These are phyloP conservation scores for Favolaschia claudopus DNA, from an alignment of 768 basidiomycete genomes.

Conservation along the genomic window DNA sequence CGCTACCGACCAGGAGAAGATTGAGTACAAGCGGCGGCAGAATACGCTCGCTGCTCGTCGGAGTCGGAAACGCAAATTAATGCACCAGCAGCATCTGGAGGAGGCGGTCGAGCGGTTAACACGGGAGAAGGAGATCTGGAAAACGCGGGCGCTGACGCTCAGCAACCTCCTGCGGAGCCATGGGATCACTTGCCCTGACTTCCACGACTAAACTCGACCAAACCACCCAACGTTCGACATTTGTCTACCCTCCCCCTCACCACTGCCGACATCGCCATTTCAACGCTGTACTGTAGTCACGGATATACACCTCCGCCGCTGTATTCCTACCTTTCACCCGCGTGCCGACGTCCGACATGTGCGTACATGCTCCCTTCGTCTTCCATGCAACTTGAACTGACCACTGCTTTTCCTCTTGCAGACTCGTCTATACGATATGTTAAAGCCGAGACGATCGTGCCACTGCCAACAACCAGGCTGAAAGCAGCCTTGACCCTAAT, in stretches of 20 bases:
- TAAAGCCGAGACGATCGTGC: conserved; percentile 25
- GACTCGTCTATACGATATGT: conserved; percentile 29
- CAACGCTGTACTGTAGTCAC: conserved; percentile 16
- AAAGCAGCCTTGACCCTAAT: conserved; percentile 13
- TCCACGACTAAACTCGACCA: conserved; percentile 33
- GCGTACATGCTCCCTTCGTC: conserved; percentile 1
- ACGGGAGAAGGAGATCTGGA: conserved; percentile 62
- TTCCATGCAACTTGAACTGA: conserved; percentile 1
- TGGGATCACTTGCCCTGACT: conserved; percentile 52
- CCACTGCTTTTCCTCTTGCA: not conserved
- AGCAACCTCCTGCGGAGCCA: conserved; percentile 57
- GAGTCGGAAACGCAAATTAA: conserved; percentile 69
- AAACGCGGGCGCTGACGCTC: conserved; percentile 45
- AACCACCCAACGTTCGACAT: conserved; percentile 24
- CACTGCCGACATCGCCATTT: not conserved
- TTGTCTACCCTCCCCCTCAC: not conserved
- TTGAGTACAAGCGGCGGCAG: conserved; percentile 71
- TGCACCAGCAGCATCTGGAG: conserved; percentile 67
- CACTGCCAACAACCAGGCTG: no score
- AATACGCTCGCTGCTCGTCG: conserved; percentile 79
- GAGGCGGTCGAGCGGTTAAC: conserved; percentile 50
- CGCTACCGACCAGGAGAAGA: conserved; percentile 58
- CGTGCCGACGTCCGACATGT: conserved; percentile 30
- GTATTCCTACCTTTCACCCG: conserved; percentile 19
- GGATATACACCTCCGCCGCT: conserved; percentile 19